phyloP scores from a whole-genome alignment of 768 basidiomycete species.

The Lactarius evosmus region DNA sequence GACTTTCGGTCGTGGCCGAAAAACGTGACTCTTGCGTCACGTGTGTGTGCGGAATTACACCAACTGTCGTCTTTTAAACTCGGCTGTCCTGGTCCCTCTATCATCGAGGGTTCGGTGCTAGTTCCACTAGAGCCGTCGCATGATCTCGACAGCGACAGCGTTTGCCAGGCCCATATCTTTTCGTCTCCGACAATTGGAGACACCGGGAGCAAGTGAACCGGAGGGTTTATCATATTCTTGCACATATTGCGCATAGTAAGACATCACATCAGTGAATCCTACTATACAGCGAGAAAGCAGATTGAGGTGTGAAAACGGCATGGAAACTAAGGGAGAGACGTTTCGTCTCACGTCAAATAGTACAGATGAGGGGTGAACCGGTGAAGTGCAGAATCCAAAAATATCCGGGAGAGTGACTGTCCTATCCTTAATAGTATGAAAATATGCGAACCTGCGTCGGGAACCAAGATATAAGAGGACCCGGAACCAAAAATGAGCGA shows the following conservation, averaged over 20 bases:
- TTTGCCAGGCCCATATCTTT: not conserved
- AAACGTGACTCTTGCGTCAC: too few species aligned
- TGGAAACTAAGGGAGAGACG: not conserved
- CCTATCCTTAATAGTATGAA: conserved; percentile 9
- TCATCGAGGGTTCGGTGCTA: too few species aligned
- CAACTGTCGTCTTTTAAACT: too few species aligned
- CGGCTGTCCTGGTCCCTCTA: too few species aligned
- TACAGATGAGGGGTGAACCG: conserved; percentile 19
- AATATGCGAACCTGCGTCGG: conserved; percentile 14
- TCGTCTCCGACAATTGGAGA: conserved; percentile 1
- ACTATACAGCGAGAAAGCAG: conserved; percentile 13
- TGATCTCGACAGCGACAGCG: not conserved
- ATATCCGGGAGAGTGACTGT: conserved; percentile 8
- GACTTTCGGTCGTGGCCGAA: too few species aligned
- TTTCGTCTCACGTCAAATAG: conserved; percentile 8
- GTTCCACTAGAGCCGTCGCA: too few species aligned
- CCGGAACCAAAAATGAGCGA: not conserved
- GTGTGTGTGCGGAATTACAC: too few species aligned
- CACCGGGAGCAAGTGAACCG: not conserved
- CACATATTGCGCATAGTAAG: conserved; percentile 7
- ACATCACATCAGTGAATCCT: conserved; percentile 7
- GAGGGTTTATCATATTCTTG: not conserved
- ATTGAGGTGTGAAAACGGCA: conserved; percentile 1
- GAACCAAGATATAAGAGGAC: not conserved
- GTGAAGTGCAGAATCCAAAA: conserved; percentile 9